Percentiles rank a stretch among this genome's conserved stretches.
These are phyloP conservation scores for Drechslera avenae DNA, from an alignment of 2,329 filamentous ascomycete genomes.

Conservation along the genomic window DNA sequence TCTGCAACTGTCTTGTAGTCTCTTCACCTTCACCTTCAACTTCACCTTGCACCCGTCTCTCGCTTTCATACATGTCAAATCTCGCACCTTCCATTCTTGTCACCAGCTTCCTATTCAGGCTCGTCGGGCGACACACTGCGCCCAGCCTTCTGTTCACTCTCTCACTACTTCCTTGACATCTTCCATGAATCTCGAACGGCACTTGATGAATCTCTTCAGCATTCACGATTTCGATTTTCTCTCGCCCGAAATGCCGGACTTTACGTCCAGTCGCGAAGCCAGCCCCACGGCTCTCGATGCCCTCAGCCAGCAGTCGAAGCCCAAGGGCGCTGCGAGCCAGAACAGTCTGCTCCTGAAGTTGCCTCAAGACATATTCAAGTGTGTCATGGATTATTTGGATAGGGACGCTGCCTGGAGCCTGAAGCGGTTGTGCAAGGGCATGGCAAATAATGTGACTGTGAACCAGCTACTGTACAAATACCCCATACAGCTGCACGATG, in stretches of 20 bases:
- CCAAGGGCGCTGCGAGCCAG: constrained; percentile 18
- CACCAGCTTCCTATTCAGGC: neutral
- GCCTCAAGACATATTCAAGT: constrained; percentile 46
- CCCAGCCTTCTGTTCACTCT: constrained; percentile 3
- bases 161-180: neutral
- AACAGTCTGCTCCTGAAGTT: constrained; percentile 39
- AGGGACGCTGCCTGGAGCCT: constrained; percentile 41
- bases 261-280: constrained; percentile 28
- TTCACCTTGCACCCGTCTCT: neutral
- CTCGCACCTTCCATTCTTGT: neutral
- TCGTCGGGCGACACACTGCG: neutral
- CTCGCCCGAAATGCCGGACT: constrained; percentile 24
- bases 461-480: constrained; percentile 42
- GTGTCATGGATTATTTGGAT: constrained; percentile 44
- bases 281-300: constrained; percentile 32
- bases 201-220: constrained; percentile 24
- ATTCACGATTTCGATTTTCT: constrained; percentile 30
- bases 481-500: constrained; percentile 39
- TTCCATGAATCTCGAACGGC: constrained; percentile 16
- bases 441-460: constrained; percentile 37
- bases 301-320: constrained; percentile 21
- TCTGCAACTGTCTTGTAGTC: neutral
- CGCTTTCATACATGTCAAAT: neutral
- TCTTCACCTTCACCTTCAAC: too few species aligned
- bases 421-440: constrained; percentile 41